Conservation (phyloP, 257 asterid genomes). For the Oldenlandia corymbosa region DNA sequence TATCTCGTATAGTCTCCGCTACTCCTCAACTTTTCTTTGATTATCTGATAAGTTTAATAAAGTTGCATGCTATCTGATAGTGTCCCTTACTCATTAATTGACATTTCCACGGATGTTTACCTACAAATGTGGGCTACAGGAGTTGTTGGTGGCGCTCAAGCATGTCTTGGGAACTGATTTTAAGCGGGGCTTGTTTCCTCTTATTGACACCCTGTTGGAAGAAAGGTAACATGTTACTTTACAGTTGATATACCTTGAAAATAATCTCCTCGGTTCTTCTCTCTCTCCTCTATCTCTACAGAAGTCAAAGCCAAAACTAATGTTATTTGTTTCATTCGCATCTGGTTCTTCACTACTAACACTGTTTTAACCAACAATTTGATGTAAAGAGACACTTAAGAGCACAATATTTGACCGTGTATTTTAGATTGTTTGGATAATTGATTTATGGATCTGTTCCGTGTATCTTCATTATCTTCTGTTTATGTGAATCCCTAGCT, state of each 20-base stretch:
- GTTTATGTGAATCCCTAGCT: not conserved
- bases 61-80: no score
- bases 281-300: no score
- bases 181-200: constrained; percentile 95
- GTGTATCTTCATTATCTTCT: not conserved
- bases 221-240: constrained; percentile 63
- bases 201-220: constrained; percentile 91
- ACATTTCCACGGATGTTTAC: constrained; percentile 16
- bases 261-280: no score
- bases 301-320: no score
- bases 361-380: not conserved
- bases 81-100: no score
- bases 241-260: not conserved
- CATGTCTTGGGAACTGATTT: constrained; percentile 98
- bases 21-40: not conserved
- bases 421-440: not conserved
- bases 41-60: no score
- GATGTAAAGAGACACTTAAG: not conserved
- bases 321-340: not conserved
- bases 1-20: constrained; percentile 3
- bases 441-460: not conserved
- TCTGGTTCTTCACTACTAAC: not conserved
- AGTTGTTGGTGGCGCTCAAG: constrained; percentile 94
- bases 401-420: not conserved
- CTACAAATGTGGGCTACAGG: constrained; percentile 42